Percentiles rank a stretch among this genome's conserved stretches.
Conservation (phyloP, 176 grass and related monocot species). For the Urochloa ruziziensis region DNA sequence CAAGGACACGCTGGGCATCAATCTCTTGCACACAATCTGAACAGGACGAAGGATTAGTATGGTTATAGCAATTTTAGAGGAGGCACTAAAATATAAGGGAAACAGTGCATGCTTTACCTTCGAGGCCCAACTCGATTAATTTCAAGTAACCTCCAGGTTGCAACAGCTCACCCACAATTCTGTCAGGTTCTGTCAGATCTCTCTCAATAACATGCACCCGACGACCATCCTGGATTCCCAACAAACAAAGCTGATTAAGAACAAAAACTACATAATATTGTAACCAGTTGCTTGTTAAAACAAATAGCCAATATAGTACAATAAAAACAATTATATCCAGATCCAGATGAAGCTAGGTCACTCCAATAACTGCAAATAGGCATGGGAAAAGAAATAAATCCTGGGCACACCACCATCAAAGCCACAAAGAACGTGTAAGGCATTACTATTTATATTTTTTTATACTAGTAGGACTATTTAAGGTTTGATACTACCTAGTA, state of each 20-base stretch:
- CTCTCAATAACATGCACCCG: slow-evolving; percentile 95
- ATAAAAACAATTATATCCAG: background rate
- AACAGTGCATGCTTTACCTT: slow-evolving; percentile 53
- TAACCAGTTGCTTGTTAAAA: background rate
- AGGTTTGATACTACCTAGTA: no score
- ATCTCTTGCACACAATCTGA: slow-evolving; percentile 95
- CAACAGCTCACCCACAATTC: slow-evolving; percentile 95
- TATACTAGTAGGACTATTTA: no score
- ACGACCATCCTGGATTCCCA: slow-evolving; percentile 68
- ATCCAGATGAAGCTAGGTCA: background rate
- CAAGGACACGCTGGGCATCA: slow-evolving; percentile 86
- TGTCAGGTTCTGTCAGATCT: slow-evolving; percentile 89
- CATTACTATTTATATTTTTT: no score
- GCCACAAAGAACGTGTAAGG: background rate
- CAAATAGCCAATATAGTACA: background rate
- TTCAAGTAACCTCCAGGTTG: slow-evolving; percentile 95
- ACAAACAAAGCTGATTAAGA: slow-evolving; percentile 26
- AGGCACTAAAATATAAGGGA: background rate
- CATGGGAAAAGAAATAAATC: background rate
- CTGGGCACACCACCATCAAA: background rate
- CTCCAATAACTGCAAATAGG: background rate
- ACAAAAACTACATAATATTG: background rate
- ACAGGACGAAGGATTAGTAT: slow-evolving; percentile 8
- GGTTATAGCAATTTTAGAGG: background rate
- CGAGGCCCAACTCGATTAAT: slow-evolving; percentile 79